phyloP scores from a whole-genome alignment of 805 yeast species.

The Starmerella khaoyaiensis region DNA sequence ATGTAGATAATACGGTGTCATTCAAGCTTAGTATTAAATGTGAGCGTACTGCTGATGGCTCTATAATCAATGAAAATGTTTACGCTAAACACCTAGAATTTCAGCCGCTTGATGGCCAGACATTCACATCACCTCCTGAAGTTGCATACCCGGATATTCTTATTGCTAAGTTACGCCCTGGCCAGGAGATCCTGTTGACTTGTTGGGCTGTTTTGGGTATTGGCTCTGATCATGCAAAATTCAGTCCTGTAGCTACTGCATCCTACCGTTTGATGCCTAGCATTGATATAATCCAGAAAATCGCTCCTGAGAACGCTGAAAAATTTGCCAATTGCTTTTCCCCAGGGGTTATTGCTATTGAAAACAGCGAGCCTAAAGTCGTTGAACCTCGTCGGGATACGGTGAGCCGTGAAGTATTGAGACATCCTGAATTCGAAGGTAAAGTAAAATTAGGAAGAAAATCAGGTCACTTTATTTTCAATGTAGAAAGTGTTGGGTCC shows the following conservation, averaged over 20 bases:
- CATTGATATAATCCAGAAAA: conserved; percentile 46
- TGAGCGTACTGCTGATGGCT: conserved; percentile 73
- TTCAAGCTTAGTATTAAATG: conserved; percentile 71
- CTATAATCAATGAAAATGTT: conserved; percentile 72
- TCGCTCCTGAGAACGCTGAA: conserved; percentile 60
- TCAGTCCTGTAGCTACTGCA: conserved; percentile 94
- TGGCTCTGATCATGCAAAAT: conserved; percentile 94
- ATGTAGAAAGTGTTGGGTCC: conserved; percentile 91
- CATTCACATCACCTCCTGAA: conserved; percentile 44
- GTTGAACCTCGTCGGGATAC: conserved; percentile 89
- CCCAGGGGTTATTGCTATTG: conserved; percentile 73
- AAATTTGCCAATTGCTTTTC: conserved; percentile 86
- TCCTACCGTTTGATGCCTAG: conserved; percentile 87
- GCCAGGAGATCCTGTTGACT: conserved; percentile 83
- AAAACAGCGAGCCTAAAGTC: conserved; percentile 57
- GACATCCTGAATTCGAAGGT: conserved; percentile 82
- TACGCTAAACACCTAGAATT: conserved; percentile 82
- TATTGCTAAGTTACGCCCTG: conserved; percentile 87
- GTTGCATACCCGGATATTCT: conserved; percentile 73
- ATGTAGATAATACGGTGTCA: conserved; percentile 82
- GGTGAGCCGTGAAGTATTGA: conserved; percentile 87
- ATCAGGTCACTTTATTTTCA: conserved; percentile 86
- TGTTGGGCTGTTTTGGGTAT: conserved; percentile 85
- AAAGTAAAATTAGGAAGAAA: conserved; percentile 83
- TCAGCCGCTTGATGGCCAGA: conserved; percentile 84